Base-by-base conservation (phyloP, 371 early-diverging fungal species). In the Mucor circinelloides region DNA sequence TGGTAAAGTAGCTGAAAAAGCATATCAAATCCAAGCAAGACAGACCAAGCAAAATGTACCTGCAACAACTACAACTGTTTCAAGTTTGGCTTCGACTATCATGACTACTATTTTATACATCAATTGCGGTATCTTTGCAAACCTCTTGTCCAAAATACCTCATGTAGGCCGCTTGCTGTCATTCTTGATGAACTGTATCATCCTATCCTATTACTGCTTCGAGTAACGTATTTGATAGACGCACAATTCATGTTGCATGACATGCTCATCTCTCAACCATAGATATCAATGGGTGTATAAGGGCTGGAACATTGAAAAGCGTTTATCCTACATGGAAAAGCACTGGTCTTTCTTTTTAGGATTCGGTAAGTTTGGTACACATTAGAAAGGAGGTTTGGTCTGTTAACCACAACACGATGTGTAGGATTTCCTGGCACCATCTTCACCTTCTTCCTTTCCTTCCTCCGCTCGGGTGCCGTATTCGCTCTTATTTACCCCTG, bases 281-380 rank as follows among this genome's bases (percentile, higher is more conserved):
- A 85, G 85, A 59, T 85, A 81, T 64, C 82, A 84, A 66, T 84
- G 86, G 84, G 63, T 80, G 2, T 79, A 82, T 63, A 61, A 78
- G 60, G 78, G 79, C 9, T 83, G 83, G 81, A 80, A 73, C 15
- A 67, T 82, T 63, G 84, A 84, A 60, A 80, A 80, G n/a, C 72
- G 86, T 13, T 62, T 86, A 62, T 64, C 82, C 3, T 86, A 74
- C 64, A 76, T 84, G 64, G 86, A 86, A 50, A 68, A 72, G 23
- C 84, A 81, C 31, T 86, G 86, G 86, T 74, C 86, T 19, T 86
- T 73, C 65, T 86, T 86, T 66, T 66, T 83, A 23, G 86, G 86
- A 21, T 86, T 86, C 60, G 83, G 84, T 80, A 79, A 70, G 58
- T 40, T 6, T 23, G 50, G 2, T 28, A 6, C 6, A 10, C 13